phyloP scores from a whole-genome alignment of 2,329 filamentous ascomycete species.

The Alternaria viburni region DNA sequence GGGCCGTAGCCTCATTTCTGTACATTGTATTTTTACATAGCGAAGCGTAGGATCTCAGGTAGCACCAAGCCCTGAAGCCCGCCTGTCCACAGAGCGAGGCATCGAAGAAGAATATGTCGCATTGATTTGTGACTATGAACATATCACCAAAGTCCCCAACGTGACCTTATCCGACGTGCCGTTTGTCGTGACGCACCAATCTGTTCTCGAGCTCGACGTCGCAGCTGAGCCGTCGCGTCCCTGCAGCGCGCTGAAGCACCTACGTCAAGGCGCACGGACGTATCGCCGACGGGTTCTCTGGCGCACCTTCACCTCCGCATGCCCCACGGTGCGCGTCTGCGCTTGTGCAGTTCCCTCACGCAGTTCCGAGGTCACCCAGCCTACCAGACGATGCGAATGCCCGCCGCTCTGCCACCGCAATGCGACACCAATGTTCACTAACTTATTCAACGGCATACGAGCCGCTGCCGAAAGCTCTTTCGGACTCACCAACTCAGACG shows the following conservation, averaged over 20 bases:
- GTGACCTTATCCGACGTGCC: background rate
- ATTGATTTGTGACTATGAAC: background rate
- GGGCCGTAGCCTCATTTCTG: background rate
- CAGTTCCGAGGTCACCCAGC: background rate
- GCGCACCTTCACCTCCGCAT: constrained; percentile 22
- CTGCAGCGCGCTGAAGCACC: background rate
- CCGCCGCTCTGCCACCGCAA: constrained; percentile 7
- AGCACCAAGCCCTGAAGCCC: background rate
- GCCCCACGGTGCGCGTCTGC: constrained; percentile 19
- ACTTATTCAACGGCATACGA: constrained; percentile 4
- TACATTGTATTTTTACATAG: constrained; percentile 2
- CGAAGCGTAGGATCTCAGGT: background rate
- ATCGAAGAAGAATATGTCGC: background rate
- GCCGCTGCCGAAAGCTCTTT: constrained; percentile 8
- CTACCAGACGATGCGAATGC: constrained; percentile 8
- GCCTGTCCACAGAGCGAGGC: background rate
- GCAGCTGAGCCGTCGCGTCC: background rate
- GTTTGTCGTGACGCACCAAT: background rate
- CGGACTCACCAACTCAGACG: constrained; percentile 5
- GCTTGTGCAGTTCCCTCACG: constrained; percentile 4
- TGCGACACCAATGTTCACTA: constrained; percentile 14
- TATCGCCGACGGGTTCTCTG: constrained; percentile 4
- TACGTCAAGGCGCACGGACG: constrained; percentile 10
- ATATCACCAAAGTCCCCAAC: background rate
- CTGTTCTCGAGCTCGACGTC: background rate